Conservation (phyloP, 2,329 filamentous ascomycete genomes). For the Hawksworthiomyces lignivorus region DNA sequence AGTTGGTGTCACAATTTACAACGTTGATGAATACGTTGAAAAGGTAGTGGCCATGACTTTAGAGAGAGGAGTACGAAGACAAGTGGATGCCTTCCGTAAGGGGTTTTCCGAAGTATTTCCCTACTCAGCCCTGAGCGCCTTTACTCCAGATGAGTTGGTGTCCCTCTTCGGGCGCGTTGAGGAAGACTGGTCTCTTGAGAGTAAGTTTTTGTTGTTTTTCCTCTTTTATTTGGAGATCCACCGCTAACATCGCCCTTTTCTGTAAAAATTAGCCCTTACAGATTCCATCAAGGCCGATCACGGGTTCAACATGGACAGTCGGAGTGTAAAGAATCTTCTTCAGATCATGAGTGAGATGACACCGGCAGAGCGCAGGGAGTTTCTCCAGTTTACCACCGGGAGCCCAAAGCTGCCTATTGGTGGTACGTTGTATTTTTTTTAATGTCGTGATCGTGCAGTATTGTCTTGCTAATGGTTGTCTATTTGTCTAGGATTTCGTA, state of each 20-base stretch:
- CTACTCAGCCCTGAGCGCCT: constrained; percentile 83
- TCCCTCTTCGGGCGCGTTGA: constrained; percentile 88
- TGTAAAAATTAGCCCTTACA: constrained; percentile 61
- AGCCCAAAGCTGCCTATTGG: constrained; percentile 97
- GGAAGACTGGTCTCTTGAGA: constrained; percentile 96
- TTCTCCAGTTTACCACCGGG: constrained; percentile 94
- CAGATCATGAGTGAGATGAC: constrained; percentile 89
- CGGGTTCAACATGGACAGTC: constrained; percentile 97
- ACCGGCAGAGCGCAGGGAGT: constrained; percentile 71
- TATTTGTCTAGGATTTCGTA: constrained; percentile 70
- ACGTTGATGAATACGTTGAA: constrained; percentile 83
- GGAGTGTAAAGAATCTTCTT: constrained; percentile 84
- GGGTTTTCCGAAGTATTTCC: constrained; percentile 97
- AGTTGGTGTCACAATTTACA: constrained; percentile 74
- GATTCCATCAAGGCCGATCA: constrained; percentile 99
- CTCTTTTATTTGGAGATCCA: background rate
- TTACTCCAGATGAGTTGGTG: constrained; percentile 90
- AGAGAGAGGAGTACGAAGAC: constrained; percentile 76
- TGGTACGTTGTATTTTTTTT: constrained; percentile 66
- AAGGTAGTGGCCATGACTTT: constrained; percentile 87
- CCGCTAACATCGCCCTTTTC: background rate
- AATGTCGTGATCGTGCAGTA: background rate
- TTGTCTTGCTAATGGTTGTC: constrained; percentile 24
- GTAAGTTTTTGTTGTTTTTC: constrained; percentile 45
- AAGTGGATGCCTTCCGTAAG: constrained; percentile 81